These are phyloP conservation scores for Daldinia sp. DNA, from an alignment of 2,329 filamentous ascomycete species.

Conservation along the genomic window DNA sequence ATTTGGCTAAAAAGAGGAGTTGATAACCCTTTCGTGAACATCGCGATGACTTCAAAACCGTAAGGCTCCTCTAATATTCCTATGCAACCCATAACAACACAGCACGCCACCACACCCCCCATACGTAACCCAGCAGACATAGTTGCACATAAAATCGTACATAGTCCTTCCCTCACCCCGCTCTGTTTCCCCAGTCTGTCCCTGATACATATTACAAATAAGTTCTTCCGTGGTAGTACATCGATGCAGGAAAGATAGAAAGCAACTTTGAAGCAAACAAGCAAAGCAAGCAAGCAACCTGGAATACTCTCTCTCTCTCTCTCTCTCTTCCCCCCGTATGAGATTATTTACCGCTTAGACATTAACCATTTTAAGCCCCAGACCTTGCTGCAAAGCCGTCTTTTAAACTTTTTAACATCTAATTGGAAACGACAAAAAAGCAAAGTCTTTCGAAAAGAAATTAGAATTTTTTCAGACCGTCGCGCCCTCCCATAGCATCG, in stretches of 20 bases:
- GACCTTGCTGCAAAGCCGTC: conserved; percentile 1
- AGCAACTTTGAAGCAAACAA: conserved; percentile 17
- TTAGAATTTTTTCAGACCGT: background rate
- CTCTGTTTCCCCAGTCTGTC: conserved; percentile 8
- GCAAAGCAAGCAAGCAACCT: conserved; percentile 14
- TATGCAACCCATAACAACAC: background rate
- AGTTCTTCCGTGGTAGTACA: conserved; percentile 16
- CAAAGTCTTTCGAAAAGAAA: background rate
- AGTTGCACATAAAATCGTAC: conserved; percentile 18
- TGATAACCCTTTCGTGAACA: conserved; percentile 10
- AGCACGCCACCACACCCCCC: background rate
- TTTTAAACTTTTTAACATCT: background rate
- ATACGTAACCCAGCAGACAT: conserved; percentile 1
- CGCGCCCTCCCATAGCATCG: background rate
- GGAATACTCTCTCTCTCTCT: background rate
- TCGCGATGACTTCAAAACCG: conserved; percentile 9
- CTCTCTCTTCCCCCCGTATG: conserved; percentile 4
- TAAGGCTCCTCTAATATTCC: conserved; percentile 3
- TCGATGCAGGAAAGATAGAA: background rate
- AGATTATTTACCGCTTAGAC: conserved; percentile 6
- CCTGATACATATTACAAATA: conserved; percentile 24
- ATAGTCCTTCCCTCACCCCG: conserved; percentile 11
- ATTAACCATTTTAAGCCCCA: conserved; percentile 11
- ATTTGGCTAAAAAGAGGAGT: conserved; percentile 4
- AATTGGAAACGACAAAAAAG: conserved; percentile 4